Evolutionary conservation across 2,329 filamentous ascomycete species (phyloP), one percentile per base, ranked within the genome.

Genomic region (Colletotrichum nymphaeae): DNA sequence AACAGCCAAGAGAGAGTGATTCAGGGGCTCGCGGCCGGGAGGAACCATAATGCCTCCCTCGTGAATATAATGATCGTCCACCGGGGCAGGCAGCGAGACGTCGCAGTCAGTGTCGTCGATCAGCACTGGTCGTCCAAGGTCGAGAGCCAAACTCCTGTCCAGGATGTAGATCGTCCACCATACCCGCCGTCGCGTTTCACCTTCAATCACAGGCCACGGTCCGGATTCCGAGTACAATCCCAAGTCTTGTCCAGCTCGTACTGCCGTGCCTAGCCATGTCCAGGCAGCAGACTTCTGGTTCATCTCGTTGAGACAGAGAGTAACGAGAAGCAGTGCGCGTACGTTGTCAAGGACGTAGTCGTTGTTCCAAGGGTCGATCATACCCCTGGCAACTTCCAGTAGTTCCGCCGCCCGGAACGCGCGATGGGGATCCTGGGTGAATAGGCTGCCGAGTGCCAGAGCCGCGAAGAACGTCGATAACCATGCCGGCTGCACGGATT

Each of bases 91-190:
- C 30, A 98, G 89, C 26, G 90, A 87, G 7, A 95, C 92, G 76
- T 98, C 94, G 84, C 95, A 98, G 81, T 98, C 96, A 37, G 91
- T 89, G 78, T 98, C 96, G 79, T 95, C 89, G 79, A 98, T 97
- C 76, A 95, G 84, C 69, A 94, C 90, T 0, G 96, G 95, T 63
- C 93, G 91, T 9, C 94, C 94, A 42, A 95, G 87, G 80, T 98
- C 95, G 14, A 97, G 86, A 0, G 95, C 92, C 63, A 97, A 85
- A 30, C 94, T 89, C 75, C 95, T 91, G 83, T 99, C 97, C 84
- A 95, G 91, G 57, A 95, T 91, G 83, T 98, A 98, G 69, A 98
- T 90, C 16, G 94, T 91, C 95, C 97, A 99, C 96, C 96, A 99
- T 2, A 97, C 90, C 68, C 95, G 89, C 74, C 94, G 91, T 67